Evolutionary conservation across 148 eudicot species (phyloP).

Genomic region (Diospyros lotus): DNA sequence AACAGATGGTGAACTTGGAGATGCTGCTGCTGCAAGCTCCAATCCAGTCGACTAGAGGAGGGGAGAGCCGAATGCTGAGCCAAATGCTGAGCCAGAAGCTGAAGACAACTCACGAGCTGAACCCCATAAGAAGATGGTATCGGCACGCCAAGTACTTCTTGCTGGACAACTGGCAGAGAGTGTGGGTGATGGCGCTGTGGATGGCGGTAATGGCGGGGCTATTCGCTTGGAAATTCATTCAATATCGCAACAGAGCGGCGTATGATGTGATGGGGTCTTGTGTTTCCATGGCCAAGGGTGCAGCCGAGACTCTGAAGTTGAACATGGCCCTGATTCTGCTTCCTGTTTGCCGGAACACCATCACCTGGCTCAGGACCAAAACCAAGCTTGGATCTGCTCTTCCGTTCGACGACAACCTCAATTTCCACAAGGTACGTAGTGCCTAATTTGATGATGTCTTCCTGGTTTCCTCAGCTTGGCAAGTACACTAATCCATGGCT

Average conservation of each 20-base stretch:
- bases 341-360: conserved; percentile 53
- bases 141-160: conserved; percentile 33
- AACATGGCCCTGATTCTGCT: conserved; percentile 54
- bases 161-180: conserved; percentile 44
- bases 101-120: conserved; percentile 21
- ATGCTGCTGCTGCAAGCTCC: conserved; percentile 53
- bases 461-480: neutral
- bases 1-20: conserved; percentile 52
- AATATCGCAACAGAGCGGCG: conserved; percentile 32
- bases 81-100: conserved; percentile 56
- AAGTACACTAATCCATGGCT: neutral
- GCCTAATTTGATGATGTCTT: neutral
- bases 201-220: conserved; percentile 34
- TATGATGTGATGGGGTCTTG: conserved; percentile 43
- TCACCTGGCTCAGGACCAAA: conserved; percentile 58
- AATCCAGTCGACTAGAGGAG: conserved; percentile 22
- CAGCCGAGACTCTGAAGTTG: conserved; percentile 50
- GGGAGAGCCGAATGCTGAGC: conserved; percentile 45
- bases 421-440: conserved; percentile 46
- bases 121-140: conserved; percentile 27
- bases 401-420: conserved; percentile 57
- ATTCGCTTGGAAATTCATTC: conserved; percentile 35
- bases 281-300: conserved; percentile 50
- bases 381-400: conserved; percentile 44
- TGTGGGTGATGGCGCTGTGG: conserved; percentile 53